phyloP scores from a whole-genome alignment of 805 yeast species.

The Saccharomyces jurei region DNA sequence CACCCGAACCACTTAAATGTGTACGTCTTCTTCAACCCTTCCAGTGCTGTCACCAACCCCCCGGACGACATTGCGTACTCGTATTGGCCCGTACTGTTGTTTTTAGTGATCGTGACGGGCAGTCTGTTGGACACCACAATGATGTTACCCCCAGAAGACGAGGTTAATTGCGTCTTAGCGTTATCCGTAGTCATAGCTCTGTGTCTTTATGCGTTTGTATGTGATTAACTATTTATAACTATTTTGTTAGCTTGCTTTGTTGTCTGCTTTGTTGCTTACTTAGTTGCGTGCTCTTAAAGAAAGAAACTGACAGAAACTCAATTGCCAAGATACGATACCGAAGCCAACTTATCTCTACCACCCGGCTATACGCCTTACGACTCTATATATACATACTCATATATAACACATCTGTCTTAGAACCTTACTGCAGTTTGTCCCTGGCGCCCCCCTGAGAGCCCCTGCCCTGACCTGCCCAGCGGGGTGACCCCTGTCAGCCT shows the following conservation, averaged over 20 bases:
- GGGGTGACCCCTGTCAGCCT: background rate
- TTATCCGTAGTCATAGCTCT: background rate
- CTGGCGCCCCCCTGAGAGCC: background rate
- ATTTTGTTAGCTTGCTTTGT: background rate
- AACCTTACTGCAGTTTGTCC: background rate
- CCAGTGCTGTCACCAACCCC: conserved; percentile 91
- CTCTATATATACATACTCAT: background rate
- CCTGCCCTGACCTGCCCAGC: background rate
- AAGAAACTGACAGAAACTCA: background rate
- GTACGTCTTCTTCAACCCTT: conserved; percentile 75
- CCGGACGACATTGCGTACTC: conserved; percentile 92
- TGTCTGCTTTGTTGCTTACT: background rate
- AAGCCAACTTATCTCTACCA: background rate
- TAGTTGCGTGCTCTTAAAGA: background rate
- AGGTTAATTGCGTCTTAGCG: background rate
- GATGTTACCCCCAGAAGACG: conserved; percentile 47
- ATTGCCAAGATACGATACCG: background rate
- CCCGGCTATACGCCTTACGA: background rate
- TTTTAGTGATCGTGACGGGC: conserved; percentile 82
- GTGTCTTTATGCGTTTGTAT: background rate
- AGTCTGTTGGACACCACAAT: conserved; percentile 89
- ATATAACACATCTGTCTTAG: background rate
- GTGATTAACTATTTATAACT: background rate
- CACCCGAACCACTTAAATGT: conserved; percentile 97
- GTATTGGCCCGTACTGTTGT: conserved; percentile 50